Percentiles rank a stretch among this genome's conserved stretches.
phyloP scores from a whole-genome alignment of 208 protist species.

The Leishmania aethiopica region DNA sequence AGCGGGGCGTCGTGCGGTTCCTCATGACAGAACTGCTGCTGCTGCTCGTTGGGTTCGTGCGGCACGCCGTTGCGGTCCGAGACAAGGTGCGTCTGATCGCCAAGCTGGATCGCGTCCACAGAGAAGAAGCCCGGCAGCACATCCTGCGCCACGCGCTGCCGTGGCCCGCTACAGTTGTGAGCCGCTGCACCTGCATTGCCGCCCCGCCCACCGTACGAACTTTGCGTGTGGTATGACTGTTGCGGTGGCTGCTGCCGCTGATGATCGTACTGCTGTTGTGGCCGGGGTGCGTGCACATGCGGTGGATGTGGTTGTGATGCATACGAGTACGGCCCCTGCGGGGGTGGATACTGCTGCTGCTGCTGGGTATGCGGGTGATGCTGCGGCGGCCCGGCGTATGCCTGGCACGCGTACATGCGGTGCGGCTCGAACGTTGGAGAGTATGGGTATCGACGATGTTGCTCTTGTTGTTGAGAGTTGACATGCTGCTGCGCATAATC shows the following conservation, averaged over 20 bases:
- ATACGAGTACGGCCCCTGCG: background rate
- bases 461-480: background rate
- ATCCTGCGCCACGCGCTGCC: conserved; percentile 20
- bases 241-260: conserved; percentile 9
- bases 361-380: background rate
- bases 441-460: background rate
- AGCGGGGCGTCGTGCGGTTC: background rate
- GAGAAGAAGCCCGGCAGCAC: conserved; percentile 26
- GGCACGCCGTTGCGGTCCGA: conserved; percentile 24
- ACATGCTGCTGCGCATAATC: background rate
- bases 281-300: background rate
- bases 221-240: background rate
- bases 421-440: background rate
- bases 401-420: background rate
- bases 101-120: conserved; percentile 17
- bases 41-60: conserved; percentile 1
- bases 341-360: background rate
- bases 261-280: conserved; percentile 1
- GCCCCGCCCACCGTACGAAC: background rate
- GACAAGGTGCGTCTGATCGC: conserved; percentile 29
- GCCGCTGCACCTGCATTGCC: background rate
- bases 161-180: conserved; percentile 1
- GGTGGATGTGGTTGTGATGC: background rate
- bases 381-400: background rate
- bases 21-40: background rate